Evolutionary conservation across 2,329 filamentous ascomycete species (phyloP).

Genomic region (Neofusicoccum ribis): DNA sequence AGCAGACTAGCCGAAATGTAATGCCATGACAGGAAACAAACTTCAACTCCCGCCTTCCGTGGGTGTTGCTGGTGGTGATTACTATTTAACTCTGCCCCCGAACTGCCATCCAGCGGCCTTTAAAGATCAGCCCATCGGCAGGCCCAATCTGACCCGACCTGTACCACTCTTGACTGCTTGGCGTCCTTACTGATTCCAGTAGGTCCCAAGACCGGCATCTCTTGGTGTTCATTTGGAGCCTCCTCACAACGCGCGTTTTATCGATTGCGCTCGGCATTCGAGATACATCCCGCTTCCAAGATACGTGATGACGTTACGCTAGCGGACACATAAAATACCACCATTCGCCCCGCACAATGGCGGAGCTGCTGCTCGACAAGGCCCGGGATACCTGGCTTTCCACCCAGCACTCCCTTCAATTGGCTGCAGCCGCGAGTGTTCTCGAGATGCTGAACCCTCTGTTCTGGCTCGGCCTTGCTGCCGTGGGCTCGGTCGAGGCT

Average conservation of each 20-base stretch:
- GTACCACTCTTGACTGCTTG: slow-evolving; percentile 6
- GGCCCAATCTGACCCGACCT: background rate
- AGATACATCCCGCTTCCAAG: background rate
- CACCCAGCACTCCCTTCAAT: background rate
- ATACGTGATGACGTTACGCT: background rate
- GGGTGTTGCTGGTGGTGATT: no score
- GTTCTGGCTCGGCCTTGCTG: background rate
- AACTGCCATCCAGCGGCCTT: background rate
- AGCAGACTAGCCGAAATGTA: no score
- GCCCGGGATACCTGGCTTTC: background rate
- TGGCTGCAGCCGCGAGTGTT: background rate
- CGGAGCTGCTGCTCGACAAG: background rate
- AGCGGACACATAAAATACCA: background rate
- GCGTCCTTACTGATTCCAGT: background rate
- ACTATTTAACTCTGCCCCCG: no score
- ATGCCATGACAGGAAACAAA: no score
- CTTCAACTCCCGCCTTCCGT: no score
- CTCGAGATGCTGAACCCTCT: background rate
- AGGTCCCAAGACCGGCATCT: slow-evolving; percentile 1
- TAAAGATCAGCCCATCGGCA: background rate
- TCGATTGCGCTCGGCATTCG: background rate
- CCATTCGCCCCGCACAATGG: background rate
- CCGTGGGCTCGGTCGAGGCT: background rate
- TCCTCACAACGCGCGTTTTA: background rate
- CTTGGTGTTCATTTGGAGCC: background rate